Evolutionary conservation across 768 basidiomycete species (phyloP).

Genomic region (Lyophyllum shimeji): DNA sequence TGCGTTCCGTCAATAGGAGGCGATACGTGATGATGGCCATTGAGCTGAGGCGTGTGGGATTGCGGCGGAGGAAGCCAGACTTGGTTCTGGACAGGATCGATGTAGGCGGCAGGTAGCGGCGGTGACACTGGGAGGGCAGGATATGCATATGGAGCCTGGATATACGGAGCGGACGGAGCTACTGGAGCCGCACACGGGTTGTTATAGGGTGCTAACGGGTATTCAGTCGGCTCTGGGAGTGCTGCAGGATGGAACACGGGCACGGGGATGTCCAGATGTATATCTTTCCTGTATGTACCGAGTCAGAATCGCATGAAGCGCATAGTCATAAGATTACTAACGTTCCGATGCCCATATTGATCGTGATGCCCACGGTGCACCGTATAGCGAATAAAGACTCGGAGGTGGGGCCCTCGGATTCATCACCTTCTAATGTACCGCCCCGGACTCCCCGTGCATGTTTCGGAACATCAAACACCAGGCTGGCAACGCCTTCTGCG

Average conservation of each 20-base stretch:
- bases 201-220: conserved; percentile 19
- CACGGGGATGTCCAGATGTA: conserved; percentile 62
- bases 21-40: conserved; percentile 26
- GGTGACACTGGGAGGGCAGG: conserved; percentile 37
- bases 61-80: conserved; percentile 49
- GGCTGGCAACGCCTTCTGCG: conserved; percentile 72
- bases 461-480: conserved; percentile 79
- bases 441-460: conserved; percentile 64
- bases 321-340: conserved; percentile 28
- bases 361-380: conserved; percentile 59
- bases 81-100: conserved; percentile 39
- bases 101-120: conserved; percentile 35
- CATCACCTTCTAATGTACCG: conserved; percentile 57
- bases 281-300: conserved; percentile 58
- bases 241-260: conserved; percentile 65
- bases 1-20: conserved; percentile 19
- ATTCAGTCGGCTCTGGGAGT: conserved; percentile 28
- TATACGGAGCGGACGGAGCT: conserved; percentile 22
- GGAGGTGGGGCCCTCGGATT: conserved; percentile 32
- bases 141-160: conserved; percentile 33
- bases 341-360: conserved; percentile 75
- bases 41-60: conserved; percentile 27
- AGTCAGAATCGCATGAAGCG: conserved; percentile 1
- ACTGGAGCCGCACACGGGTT: conserved; percentile 19
- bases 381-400: conserved; percentile 69